Evolutionary conservation across 306 rosid species (phyloP), one percentile per base, ranked within the genome.

Genomic region (Vigna mungo): DNA sequence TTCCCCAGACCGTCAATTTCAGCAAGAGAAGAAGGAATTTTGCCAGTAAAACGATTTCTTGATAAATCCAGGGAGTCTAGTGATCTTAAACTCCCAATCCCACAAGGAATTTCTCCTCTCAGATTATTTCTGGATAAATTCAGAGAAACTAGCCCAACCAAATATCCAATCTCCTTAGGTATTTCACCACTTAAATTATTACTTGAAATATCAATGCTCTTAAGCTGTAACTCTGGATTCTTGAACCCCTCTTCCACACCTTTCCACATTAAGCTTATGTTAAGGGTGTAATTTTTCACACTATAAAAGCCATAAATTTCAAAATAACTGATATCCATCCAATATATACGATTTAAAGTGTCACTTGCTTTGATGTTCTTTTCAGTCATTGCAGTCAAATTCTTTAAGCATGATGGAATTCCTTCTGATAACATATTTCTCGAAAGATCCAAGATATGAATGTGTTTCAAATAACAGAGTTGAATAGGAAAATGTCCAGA

Each of bases 161-260:
- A 36, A 13, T 37, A 3, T 11, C 59, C 78, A 18, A 81, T 1
- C 36, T 76, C 59, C 14, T 27, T 11, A 0, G 85, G 81, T 7
- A 76, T 18, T 52, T 69, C 63, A 2, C 81, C 71, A 0, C 23
- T 32, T 9, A 83, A 27, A 7, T 54, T 0, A 67, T 83, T 83
- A 11, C 77, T 39, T 10, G 83, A 83, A 13, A 78, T 47, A 49
- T 78, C 87, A 62, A 84, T 79, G 66, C 67, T 74, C 2, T 4
- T 61, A 0, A 78, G 69, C 43, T 1, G 4, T 1, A 0, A 0
- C 63, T 81, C 68, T 0, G 85, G 85, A 27, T 61, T 14, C 15
- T 0, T 5, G 16, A 59, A 74, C 34, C 1, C 23, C 8, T 34
- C 0, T 1, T 46, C 70, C 12, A 2, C 9, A 9, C 77, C 77